These are phyloP conservation scores for Scedosporium minutisporum DNA, from an alignment of 2,329 filamentous ascomycete genomes.

Conservation along the genomic window DNA sequence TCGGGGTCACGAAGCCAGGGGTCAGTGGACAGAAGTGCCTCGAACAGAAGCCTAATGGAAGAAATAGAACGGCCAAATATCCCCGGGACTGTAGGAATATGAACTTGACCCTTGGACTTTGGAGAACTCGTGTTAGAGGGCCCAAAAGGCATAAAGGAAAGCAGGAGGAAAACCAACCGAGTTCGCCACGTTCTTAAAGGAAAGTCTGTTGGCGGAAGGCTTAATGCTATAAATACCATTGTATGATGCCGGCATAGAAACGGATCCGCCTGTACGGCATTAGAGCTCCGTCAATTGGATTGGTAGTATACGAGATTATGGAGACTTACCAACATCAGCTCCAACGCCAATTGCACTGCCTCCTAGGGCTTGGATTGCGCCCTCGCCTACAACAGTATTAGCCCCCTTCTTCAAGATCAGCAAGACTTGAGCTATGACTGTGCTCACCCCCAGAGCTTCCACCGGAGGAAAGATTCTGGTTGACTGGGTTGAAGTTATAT, in stretches of 20 bases:
- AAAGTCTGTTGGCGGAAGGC: conserved; percentile 1
- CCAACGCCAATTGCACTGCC: conserved; percentile 2
- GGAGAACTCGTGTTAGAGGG: background rate
- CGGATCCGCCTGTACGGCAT: background rate
- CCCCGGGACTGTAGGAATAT: conserved; percentile 1
- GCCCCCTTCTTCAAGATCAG: background rate
- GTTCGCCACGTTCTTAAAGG: conserved; percentile 4
- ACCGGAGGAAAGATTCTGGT: conserved; percentile 4
- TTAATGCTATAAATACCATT: conserved; percentile 3
- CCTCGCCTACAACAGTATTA: background rate
- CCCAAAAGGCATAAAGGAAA: background rate
- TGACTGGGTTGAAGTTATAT: conserved; percentile 4
- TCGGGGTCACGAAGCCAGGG: conserved; percentile 2
- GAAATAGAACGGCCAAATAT: background rate
- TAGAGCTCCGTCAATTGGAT: background rate
- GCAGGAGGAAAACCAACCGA: background rate
- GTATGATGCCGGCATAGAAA: conserved; percentile 2
- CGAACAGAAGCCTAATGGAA: background rate
- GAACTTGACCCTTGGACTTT: conserved; percentile 3
- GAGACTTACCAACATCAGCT: background rate
- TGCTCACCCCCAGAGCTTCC: conserved; percentile 1
- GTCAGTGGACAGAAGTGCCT: background rate
- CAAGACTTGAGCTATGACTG: background rate
- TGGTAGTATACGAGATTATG: background rate
- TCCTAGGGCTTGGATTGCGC: background rate